phyloP scores from a whole-genome alignment of 2,329 filamentous ascomycete genomes.

The Myriosclerotinia curreyana region DNA sequence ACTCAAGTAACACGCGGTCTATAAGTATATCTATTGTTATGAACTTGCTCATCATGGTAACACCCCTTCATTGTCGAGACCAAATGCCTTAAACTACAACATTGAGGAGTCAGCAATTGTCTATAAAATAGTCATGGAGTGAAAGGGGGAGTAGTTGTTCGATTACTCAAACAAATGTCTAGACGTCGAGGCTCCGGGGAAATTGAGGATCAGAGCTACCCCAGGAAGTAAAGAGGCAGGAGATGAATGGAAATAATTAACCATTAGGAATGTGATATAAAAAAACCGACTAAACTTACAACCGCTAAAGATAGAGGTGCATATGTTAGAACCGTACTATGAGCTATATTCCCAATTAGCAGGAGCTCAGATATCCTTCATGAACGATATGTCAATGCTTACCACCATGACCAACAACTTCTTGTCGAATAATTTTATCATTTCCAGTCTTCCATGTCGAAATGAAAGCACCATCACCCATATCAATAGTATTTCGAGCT shows the following conservation, averaged over 20 bases:
- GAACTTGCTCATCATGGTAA: slow-evolving; percentile 19
- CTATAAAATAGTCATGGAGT: background rate
- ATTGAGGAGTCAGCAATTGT: background rate
- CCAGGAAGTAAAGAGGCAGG: background rate
- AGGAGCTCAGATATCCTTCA: slow-evolving; percentile 23
- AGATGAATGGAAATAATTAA: too few species aligned
- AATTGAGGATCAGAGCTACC: background rate
- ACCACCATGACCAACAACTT: slow-evolving; percentile 39
- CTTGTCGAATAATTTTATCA: slow-evolving; percentile 38
- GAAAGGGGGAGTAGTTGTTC: background rate
- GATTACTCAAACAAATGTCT: background rate
- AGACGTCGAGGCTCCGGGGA: background rate
- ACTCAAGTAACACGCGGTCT: background rate
- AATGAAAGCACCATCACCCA: slow-evolving; percentile 38
- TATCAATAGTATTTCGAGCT: slow-evolving; percentile 35
- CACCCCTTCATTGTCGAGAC: slow-evolving; percentile 39
- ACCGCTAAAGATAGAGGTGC: slow-evolving; percentile 62
- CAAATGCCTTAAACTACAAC: slow-evolving; percentile 56
- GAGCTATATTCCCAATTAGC: slow-evolving; percentile 47
- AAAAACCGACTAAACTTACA: background rate
- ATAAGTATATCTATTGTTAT: background rate
- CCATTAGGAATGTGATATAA: background rate
- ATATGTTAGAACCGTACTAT: slow-evolving; percentile 67
- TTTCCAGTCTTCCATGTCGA: slow-evolving; percentile 37
- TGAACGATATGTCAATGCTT: slow-evolving; percentile 25